Percentiles rank a stretch among this genome's conserved stretches.
Conservation (phyloP, 2,329 filamentous ascomycete species). For the Fusarium bulbicola region DNA sequence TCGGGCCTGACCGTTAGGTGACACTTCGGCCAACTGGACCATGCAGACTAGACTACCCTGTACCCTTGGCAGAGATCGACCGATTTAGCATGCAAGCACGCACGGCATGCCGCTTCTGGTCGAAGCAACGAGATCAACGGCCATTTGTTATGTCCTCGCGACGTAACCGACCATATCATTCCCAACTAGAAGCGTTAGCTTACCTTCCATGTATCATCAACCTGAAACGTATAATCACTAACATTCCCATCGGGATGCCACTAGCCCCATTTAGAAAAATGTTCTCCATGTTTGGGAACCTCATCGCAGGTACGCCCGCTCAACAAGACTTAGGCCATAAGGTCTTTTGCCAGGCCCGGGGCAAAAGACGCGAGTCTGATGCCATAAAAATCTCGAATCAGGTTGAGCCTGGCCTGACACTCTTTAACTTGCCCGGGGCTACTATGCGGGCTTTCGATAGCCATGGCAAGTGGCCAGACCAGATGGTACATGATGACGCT, state of each 20-base stretch:
- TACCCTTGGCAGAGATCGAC: neutral
- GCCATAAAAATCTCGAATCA: constrained; percentile 17
- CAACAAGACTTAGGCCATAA: neutral
- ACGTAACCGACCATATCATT: no score
- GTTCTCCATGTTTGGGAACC: neutral
- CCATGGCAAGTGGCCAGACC: constrained; percentile 20
- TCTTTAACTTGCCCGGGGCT: constrained; percentile 1
- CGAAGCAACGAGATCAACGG: neutral
- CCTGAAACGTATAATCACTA: neutral
- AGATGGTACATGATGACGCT: constrained; percentile 25
- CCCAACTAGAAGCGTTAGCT: neutral
- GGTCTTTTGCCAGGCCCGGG: constrained; percentile 4
- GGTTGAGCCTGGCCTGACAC: constrained; percentile 4
- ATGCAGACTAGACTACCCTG: neutral
- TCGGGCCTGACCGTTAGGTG: neutral
- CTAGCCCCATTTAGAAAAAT: neutral
- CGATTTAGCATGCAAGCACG: neutral
- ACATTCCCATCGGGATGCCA: neutral
- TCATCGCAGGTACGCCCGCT: neutral
- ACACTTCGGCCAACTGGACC: neutral
- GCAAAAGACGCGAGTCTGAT: constrained; percentile 23
- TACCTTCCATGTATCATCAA: neutral
- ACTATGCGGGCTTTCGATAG: constrained; percentile 5
- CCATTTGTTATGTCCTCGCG: neutral
- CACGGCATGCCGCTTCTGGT: neutral